Base-by-base conservation (phyloP, 768 basidiomycete species). In the Macrolepiota dolichaula region DNA sequence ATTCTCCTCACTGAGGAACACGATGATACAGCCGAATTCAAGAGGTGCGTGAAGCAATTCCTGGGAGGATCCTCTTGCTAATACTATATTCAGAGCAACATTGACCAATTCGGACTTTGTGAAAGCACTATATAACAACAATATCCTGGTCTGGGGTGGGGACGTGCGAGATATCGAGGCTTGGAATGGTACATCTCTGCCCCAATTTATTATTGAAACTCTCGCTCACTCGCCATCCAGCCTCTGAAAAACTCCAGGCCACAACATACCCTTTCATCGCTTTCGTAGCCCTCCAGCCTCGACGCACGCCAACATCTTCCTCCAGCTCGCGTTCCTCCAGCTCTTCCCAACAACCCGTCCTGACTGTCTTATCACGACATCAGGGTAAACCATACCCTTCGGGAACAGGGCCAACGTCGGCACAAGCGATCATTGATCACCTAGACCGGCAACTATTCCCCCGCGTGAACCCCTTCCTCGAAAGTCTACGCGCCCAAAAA, bases 201-300 rank as follows among this genome's bases (percentile, higher is more conserved):
- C 17, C 55, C 5, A 29, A 32, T 17, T 42, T 7, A 44, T 44
- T 22, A 0, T 19, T 19, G 11, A 22, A n/a, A 22, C 76, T 29
- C 9, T 51, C 61, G 36, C 36, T 46, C 22, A 51, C 35, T 36
- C 17, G 37, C 22, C 38, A 29, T 55, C 36, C 52, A 79, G 79
- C 78, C 42, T 77, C 86, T 12, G 84, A 89, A 68, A 92, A 91
- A 70, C 77, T 98, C 0, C 87, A 92, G 68, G 88, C 89, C 2
- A 94, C 95, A 1, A 94, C 95, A 0, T 97, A 91, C 68, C 97
- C 96, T 0, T 96, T 96, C 63, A 80, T 99, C 51, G 92, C 92
- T 0, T 99, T 98, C 72, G 72, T 97, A 51, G 88, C 95, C 1
- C 84, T 97, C 51, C 92, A 98, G 69, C 88, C 92, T 0, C 83